Evolutionary conservation across 352 stramenopile genomes (phyloP).

Genomic region (Globisporangium cystogenes): DNA sequence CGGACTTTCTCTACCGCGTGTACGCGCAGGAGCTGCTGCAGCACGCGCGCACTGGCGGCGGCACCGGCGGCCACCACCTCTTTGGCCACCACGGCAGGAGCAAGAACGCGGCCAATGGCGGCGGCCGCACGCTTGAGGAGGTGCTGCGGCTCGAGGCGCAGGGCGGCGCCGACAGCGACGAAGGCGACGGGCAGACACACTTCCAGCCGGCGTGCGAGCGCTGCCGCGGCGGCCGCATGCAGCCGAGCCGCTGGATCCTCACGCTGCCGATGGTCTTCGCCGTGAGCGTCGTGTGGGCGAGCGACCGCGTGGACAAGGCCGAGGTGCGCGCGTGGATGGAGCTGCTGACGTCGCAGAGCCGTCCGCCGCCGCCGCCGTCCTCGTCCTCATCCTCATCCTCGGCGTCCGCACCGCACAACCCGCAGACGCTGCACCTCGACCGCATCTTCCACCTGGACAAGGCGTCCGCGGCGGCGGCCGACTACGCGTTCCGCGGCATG

Average conservation of each 20-base stretch:
- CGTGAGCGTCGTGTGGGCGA: conserved; percentile 80
- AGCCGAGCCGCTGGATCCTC: conserved; percentile 64
- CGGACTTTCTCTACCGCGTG: conserved; percentile 78
- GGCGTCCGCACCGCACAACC: too few relatives aligned
- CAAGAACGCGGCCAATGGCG: not conserved
- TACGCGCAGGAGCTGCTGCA: conserved; percentile 69
- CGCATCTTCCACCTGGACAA: conserved; percentile 66
- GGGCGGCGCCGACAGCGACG: conserved; percentile 4
- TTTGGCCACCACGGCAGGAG: too few relatives aligned
- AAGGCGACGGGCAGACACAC: not conserved
- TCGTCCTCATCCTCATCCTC: too few relatives aligned
- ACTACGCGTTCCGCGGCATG: conserved; percentile 73
- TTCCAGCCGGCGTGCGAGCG: conserved; percentile 31
- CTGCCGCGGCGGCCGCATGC: conserved; percentile 42
- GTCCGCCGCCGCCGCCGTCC: too few relatives aligned
- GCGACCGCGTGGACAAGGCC: conserved; percentile 51
- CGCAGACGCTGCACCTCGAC: conserved; percentile 52
- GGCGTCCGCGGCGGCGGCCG: conserved; percentile 20
- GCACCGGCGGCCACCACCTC: conserved; percentile 4
- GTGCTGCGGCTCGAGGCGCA: conserved; percentile 53
- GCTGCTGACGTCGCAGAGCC: conserved; percentile 49
- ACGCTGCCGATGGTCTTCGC: conserved; percentile 84
- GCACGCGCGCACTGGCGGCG: conserved; percentile 9
- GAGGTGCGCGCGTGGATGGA: conserved; percentile 73
- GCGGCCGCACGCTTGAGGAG: conserved; percentile 39